Evolutionary conservation across 805 yeast species (phyloP).

Genomic region (Tetrapisispora namnaoensis): DNA sequence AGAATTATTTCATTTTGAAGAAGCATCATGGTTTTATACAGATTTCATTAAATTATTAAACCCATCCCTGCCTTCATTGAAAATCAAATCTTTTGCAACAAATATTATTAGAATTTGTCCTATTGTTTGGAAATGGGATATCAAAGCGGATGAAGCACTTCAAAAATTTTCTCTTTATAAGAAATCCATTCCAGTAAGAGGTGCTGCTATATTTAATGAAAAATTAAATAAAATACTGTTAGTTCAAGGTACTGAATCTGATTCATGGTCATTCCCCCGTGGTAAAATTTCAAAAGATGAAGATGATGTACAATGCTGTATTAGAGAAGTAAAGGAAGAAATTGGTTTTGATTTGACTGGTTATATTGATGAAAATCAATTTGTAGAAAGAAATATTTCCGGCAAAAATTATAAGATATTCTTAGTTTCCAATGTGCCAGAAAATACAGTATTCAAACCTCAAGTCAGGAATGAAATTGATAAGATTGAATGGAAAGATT

Average conservation of each 20-base stretch:
- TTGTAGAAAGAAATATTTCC: conserved; percentile 65
- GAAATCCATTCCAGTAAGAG: conserved; percentile 88
- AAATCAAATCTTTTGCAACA: conserved; percentile 67
- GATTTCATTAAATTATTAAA: conserved; percentile 70
- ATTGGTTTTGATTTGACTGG: conserved; percentile 79
- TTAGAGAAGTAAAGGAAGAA: conserved; percentile 88
- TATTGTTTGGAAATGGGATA: conserved; percentile 73
- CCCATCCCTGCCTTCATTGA: conserved; percentile 66
- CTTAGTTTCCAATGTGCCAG: conserved; percentile 69
- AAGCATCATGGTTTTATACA: conserved; percentile 95
- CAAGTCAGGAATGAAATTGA: conserved; percentile 81
- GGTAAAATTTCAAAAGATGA: conserved; percentile 95
- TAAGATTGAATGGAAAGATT: conserved; percentile 68
- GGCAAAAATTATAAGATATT: conserved; percentile 84
- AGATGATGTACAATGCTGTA: conserved; percentile 77
- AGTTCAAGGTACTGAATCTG: conserved; percentile 75
- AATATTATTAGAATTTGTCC: conserved; percentile 62
- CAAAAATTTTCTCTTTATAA: conserved; percentile 76
- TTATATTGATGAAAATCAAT: conserved; percentile 58
- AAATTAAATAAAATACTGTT: conserved; percentile 60
- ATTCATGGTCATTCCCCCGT: conserved; percentile 92
- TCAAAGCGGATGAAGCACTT: conserved; percentile 64
- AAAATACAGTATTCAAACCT: conserved; percentile 65
- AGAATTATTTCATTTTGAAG: conserved; percentile 88
- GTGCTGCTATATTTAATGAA: conserved; percentile 77